Base-by-base conservation (phyloP, 768 basidiomycete genomes). In the Neoboletus magnificus region DNA sequence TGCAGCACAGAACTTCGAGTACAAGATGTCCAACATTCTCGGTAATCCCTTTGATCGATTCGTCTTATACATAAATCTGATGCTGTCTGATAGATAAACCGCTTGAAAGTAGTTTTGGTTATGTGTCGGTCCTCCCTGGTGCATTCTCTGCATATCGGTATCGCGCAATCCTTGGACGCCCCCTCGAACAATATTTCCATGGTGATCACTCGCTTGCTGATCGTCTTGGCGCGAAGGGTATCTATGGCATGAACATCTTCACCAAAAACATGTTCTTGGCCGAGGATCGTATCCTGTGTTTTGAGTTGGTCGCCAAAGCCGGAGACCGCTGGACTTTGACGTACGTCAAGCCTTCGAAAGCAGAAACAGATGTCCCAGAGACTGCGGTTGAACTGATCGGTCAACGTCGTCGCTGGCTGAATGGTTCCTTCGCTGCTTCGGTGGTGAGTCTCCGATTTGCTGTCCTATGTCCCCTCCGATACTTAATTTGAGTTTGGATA, bases 11-110 rank as follows among this genome's bases (percentile, higher is more conserved):
- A 97, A 98, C 74, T 95, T 95, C 64, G 93, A 95, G 74, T 97
- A 97, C 76, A 97, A 93, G 76, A 96, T 98, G 91, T 94, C 92
- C 43, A 97, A 98, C 73, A 97, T 98, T 66, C 78, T 98, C 29
- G 89, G 87, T 85, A 62, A 51, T 77, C 53, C 32, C 22, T 32
- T n/a, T 10, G 9, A 12, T 46, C 22, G 45, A 11, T 22, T 48
- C n/a, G 39, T 42, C 50, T 43, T 56, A 54, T 43, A 12, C 36
- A 35, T 46, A 2, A 22, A 30, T 46, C 57, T 64, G 39, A 69
- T 61, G 4, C 15, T 22, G 23, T 23, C 16, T 50, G 18, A 39
- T 50, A 87, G 93, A 95, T 71, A 95, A 97, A 70, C 95, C 95
- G 1, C 78, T 94, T 50, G 95, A 98, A 74, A 93, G 91, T 69